Base-by-base conservation (phyloP, 2,329 filamentous ascomycete species). In the Fusarium sp. region DNA sequence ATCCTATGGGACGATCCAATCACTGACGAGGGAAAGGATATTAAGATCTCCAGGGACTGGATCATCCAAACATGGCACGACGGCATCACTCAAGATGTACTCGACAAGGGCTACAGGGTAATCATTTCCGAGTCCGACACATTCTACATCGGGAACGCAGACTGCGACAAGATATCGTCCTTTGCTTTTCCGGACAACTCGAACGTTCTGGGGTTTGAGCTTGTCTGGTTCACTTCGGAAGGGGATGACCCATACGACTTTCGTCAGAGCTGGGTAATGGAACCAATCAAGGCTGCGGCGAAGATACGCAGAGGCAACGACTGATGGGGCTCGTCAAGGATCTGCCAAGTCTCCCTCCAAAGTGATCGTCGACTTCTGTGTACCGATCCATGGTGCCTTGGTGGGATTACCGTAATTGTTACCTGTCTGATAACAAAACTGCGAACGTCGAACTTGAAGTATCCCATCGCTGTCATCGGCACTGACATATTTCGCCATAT, bases 41-140 rank as follows among this genome's bases (percentile, higher is more conserved):
- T 63, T 5, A 20, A 20, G 2, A 7, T 63, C 0, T 28, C 31
- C 2, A 57, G 47, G 4, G 58, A 63, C 13, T 63, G 60, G 60
- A 63, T 63, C 2, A 57, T 63, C 5, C 60, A 63, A 16, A 63
- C 60, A 0, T 63, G 60, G 60, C 60, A 63, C 3, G 49, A 57
- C 6, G 58, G 49, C 9, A 30, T 33, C 5, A 49, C 58, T 4
- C 6, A 18, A 15, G 30, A 49, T 9, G 13, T 63, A 4, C 49
- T 63, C 1, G 8, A 63, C 7, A 62, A 63, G 6, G 60, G 60
- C 3, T 47, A 63, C 0, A 23, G 58, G 1, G 58, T 63, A 0
- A 63, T 63, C 0, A 28, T 63, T 11, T 63, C 60, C 0, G 60
- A 63, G 18, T 38, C 58, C 3, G 4, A 63, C 2, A 18, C 60